Conservation (phyloP, 495 filamentous ascomycete species). For the Xylaria sp. region DNA sequence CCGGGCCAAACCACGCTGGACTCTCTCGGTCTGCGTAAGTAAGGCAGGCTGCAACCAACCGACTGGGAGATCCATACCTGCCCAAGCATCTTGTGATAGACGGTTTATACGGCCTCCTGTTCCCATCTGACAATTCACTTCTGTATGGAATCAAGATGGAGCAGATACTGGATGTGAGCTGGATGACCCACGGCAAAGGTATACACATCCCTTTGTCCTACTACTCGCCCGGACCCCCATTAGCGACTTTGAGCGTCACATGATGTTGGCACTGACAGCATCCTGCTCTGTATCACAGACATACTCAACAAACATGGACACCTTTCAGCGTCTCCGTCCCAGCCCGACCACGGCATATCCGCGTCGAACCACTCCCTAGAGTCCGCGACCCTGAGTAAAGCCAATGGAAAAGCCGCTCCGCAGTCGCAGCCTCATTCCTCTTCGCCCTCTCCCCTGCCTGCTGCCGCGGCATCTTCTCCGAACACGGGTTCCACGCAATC, state of each 20-base stretch:
- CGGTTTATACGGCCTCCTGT: not conserved
- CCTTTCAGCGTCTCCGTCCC: constrained; percentile 29
- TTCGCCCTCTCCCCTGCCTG: constrained; percentile 10
- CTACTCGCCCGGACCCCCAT: not conserved
- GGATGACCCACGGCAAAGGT: constrained; percentile 68
- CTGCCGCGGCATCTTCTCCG: constrained; percentile 19
- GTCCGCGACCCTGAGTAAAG: constrained; percentile 28
- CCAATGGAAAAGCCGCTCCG: constrained; percentile 29
- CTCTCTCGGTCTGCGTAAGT: not conserved
- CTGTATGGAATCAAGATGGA: constrained; percentile 57
- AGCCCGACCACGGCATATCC: constrained; percentile 28
- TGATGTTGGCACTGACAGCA: constrained; percentile 1
- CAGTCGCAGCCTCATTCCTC: constrained; percentile 18
- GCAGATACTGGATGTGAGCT: constrained; percentile 70
- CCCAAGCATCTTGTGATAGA: not conserved
- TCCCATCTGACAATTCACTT: not conserved
- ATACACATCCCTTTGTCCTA: constrained; percentile 24
- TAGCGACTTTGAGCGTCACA: not conserved
- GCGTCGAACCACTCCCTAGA: constrained; percentile 28
- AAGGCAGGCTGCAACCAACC: not conserved
- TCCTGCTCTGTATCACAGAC: constrained; percentile 20
- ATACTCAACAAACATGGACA: constrained; percentile 24
- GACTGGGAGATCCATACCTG: not conserved
- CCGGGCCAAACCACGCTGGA: not conserved
- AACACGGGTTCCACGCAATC: constrained; percentile 24